Evolutionary conservation across 495 filamentous ascomycete genomes (phyloP), one percentile per base, ranked within the genome.

Genomic region (Neurospora sp.): DNA sequence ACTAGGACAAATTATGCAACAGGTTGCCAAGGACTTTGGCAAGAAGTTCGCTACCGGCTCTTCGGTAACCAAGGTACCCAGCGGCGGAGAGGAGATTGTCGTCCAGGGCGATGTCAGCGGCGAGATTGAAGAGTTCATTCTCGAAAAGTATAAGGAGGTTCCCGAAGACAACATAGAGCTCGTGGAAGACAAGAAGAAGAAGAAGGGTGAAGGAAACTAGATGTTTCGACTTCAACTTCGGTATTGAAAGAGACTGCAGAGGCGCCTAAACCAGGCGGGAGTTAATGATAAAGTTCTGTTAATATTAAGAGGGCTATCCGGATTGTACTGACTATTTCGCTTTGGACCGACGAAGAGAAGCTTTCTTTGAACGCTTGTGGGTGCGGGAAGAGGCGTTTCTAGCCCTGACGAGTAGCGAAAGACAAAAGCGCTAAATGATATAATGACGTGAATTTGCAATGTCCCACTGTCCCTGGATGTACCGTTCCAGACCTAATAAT

Each of bases 101-200:
- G 94, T 99, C 48, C 96, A 99, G 82, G 96, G 96, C 16, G 96
- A 99, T 83, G 89, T 98, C 75, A 96, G 94, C 80, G 94, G 94
- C 78, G 96, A 98, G 81, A 91, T 99, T 71, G 88, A 91, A 76
- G 96, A 98, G 75, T 98, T 92, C 84, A 80, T 99, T 72, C 80
- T 91, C 74, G 94, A 98, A 79, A 90, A 91, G 76, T 94, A 97
- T 79, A 89, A 89, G 76, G 87, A 89, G 46, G 91, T 98, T 69
- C 94, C 96, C 6, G 93, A 96, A 80, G 92, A 94, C 78, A 98
- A 99, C 83, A 91, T 98, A 73, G 96, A 98, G 81, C 82, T 93
- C 75, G 88, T 98, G 16, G 94, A 97, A 82, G 93, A 96, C 79
- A 96, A 94, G 88, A 95, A 95, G 87, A 94, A 94, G 86, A 83